Evolutionary conservation across 2,329 filamentous ascomycete species (phyloP).

Genomic region (Penicillium sp.): DNA sequence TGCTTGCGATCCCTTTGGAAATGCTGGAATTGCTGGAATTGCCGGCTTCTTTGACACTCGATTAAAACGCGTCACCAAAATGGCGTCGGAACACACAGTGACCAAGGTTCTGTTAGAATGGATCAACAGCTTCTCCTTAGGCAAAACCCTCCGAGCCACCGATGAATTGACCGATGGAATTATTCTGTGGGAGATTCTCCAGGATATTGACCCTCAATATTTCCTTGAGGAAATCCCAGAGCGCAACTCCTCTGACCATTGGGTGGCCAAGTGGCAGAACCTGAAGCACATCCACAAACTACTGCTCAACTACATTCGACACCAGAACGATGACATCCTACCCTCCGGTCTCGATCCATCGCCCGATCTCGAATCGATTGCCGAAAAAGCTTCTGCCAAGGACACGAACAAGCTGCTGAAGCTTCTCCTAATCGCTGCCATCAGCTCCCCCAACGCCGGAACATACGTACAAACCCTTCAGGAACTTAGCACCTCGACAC

Average conservation of each 20-base stretch:
- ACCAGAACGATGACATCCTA: conserved; percentile 38
- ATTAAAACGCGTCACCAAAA: conserved; percentile 21
- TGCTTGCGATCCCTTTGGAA: conserved; percentile 2
- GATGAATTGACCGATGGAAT: conserved; percentile 40
- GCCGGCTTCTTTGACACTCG: neutral
- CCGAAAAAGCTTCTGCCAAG: conserved; percentile 36
- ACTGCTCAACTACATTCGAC: conserved; percentile 38
- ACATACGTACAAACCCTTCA: conserved; percentile 47
- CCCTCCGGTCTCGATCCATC: conserved; percentile 36
- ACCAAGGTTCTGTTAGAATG: conserved; percentile 41
- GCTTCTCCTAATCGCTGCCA: conserved; percentile 55
- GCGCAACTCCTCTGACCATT: conserved; percentile 37
- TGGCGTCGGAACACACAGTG: conserved; percentile 40
- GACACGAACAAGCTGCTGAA: conserved; percentile 51
- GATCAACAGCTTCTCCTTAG: conserved; percentile 41
- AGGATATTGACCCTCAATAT: conserved; percentile 42
- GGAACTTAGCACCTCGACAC: conserved; percentile 36
- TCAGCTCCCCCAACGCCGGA: conserved; percentile 50
- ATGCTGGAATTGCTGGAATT: conserved; percentile 13
- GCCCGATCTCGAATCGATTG: conserved; percentile 42
- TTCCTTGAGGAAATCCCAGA: conserved; percentile 43
- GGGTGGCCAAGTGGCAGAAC: conserved; percentile 44
- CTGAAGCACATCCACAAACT: conserved; percentile 43
- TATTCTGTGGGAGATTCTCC: conserved; percentile 42
- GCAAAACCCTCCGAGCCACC: conserved; percentile 34